Evolutionary conservation across 306 rosid genomes (phyloP).

Genomic region (Gleditsia sinensis): DNA sequence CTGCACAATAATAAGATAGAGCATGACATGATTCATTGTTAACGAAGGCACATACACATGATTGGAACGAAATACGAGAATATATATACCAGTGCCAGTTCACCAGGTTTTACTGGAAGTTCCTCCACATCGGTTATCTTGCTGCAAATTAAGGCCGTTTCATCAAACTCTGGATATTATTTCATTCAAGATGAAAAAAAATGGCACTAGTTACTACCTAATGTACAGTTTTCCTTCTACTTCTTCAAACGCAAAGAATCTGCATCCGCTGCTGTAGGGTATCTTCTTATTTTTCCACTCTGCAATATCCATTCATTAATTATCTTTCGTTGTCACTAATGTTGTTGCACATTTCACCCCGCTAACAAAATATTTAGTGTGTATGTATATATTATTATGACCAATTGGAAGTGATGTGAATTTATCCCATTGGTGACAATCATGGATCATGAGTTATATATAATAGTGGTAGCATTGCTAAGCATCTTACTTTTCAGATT

Average conservation of each 20-base stretch:
- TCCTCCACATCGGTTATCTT: slow-evolving; percentile 57
- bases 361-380: too few species aligned
- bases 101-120: slow-evolving; percentile 60
- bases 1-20: slow-evolving; percentile 28
- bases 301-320: slow-evolving; percentile 11
- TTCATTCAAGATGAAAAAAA: not conserved
- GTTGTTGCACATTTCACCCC: too few species aligned
- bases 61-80: not conserved
- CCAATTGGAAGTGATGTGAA: too few species aligned
- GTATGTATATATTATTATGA: too few species aligned
- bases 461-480: too few species aligned
- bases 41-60: not conserved
- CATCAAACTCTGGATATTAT: not conserved
- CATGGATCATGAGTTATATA: too few species aligned
- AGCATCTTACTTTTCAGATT: too few species aligned
- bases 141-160: slow-evolving; percentile 34
- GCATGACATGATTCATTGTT: too few species aligned
- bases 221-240: slow-evolving; percentile 34
- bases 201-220: slow-evolving; percentile 33
- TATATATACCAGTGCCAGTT: slow-evolving; percentile 48
- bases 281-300: slow-evolving; percentile 47
- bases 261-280: slow-evolving; percentile 50
- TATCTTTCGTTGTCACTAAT: too few species aligned
- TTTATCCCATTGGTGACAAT: too few species aligned
- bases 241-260: slow-evolving; percentile 48